These are phyloP conservation scores for Wickerhamomyces sp. DNA, from an alignment of 1,139 yeast species.

Conservation along the genomic window DNA sequence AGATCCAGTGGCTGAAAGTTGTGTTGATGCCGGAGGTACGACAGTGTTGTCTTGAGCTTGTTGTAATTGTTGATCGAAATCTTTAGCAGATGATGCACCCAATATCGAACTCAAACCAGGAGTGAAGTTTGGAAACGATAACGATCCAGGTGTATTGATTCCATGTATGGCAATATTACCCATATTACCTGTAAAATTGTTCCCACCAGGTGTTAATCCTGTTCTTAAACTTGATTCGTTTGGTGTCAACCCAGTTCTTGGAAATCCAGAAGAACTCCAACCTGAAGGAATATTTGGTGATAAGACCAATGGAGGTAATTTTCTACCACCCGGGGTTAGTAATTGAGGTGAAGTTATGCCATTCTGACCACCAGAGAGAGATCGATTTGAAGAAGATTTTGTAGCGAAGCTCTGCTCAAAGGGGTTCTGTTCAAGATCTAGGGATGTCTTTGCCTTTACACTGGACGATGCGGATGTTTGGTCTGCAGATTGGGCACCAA, in stretches of 20 bases:
- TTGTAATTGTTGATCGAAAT: conserved; percentile 20
- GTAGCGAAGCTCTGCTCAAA: conserved; percentile 88
- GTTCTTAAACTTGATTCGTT: conserved; percentile 63
- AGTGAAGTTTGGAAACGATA: conserved; percentile 27
- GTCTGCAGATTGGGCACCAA: not conserved
- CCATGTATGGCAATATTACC: conserved; percentile 34
- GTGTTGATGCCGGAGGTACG: not conserved
- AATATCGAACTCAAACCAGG: conserved; percentile 41
- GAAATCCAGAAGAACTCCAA: conserved; percentile 23
- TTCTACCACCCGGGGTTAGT: conserved; percentile 54
- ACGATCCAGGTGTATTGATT: conserved; percentile 37
- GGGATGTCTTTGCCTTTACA: conserved; percentile 25
- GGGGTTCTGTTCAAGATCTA: conserved; percentile 91
- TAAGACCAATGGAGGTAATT: conserved; percentile 47
- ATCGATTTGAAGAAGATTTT: not conserved
- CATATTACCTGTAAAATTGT: conserved; percentile 18
- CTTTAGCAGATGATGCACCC: conserved; percentile 27
- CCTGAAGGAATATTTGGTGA: conserved; percentile 28
- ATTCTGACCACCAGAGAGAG: conserved; percentile 16
- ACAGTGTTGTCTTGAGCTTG: conserved; percentile 1
- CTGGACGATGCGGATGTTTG: not conserved
- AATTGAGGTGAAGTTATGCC: conserved; percentile 42
- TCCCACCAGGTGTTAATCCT: conserved; percentile 53
- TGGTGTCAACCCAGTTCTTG: conserved; percentile 62
- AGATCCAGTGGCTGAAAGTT: not conserved